phyloP scores from a whole-genome alignment of 257 asterid genomes.

The Echites panduratus region DNA sequence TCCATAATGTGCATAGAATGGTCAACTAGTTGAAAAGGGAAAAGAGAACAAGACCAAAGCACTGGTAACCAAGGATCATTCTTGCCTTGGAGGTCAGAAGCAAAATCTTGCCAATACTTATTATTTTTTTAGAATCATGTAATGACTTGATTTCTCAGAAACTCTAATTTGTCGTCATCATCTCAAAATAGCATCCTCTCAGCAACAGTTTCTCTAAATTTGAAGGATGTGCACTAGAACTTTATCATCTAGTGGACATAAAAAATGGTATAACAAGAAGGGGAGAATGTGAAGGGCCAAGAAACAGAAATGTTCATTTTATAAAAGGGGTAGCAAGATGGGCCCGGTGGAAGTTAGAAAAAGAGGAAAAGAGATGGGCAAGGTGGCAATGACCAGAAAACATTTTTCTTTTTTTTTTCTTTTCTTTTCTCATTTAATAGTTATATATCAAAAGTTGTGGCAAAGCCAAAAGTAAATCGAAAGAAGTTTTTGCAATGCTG shows the following conservation, averaged over 20 bases:
- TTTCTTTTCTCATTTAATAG: not conserved
- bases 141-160: not conserved
- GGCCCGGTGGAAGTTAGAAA: not conserved
- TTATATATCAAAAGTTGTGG: not conserved
- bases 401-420: not conserved
- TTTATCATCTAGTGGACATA: not conserved
- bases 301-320: not conserved
- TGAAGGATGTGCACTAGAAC: not conserved
- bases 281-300: not conserved
- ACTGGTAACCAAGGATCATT: slow-evolving; percentile 2
- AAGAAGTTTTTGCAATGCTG: not conserved
- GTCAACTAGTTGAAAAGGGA: not conserved
- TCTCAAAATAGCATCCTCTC: not conserved
- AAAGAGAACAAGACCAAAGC: not conserved
- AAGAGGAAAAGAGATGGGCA: not conserved
- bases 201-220: not conserved
- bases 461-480: not conserved
- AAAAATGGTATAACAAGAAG: not conserved
- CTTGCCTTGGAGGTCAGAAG: not conserved
- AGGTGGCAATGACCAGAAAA: not conserved
- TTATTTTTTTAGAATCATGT: not conserved
- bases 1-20: not conserved
- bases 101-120: not conserved
- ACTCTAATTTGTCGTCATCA: not conserved
- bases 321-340: not conserved